phyloP scores from a whole-genome alignment of 306 rosid species.

The Mimosa pudica region DNA sequence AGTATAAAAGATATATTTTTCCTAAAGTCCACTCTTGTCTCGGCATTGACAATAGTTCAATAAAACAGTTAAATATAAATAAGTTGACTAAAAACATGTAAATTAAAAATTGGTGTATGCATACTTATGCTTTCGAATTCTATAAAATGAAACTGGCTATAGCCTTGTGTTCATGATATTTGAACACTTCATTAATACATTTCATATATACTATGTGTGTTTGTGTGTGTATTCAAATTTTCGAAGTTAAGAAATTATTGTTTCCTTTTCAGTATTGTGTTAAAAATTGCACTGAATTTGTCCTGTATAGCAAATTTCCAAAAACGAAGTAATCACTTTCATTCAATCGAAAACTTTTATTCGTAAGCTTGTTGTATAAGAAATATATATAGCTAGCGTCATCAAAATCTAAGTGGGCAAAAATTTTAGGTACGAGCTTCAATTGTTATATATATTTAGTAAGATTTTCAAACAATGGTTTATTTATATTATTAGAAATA shows the following conservation, averaged over 20 bases:
- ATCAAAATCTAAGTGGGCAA: neutral
- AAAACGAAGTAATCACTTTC: neutral
- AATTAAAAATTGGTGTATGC: neutral
- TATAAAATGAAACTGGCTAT: neutral
- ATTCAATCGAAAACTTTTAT: neutral
- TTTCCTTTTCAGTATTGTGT: neutral
- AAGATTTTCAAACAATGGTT: neutral
- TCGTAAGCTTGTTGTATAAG: neutral
- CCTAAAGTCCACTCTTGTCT: neutral
- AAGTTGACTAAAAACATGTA: neutral
- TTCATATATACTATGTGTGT: neutral
- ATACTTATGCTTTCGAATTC: neutral
- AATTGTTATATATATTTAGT: neutral
- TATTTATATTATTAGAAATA: neutral
- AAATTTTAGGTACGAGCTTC: neutral
- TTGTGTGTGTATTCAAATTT: neutral
- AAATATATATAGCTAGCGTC: neutral
- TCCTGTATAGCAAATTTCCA: neutral
- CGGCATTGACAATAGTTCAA: neutral
- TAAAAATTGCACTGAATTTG: neutral
- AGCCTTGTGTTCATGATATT: neutral
- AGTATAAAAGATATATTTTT: neutral
- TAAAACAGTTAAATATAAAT: neutral
- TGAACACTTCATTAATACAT: neutral
- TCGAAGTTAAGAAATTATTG: neutral